These are phyloP conservation scores for Solanum hybrid DNA, from an alignment of 305 asterid species.

Conservation along the genomic window DNA sequence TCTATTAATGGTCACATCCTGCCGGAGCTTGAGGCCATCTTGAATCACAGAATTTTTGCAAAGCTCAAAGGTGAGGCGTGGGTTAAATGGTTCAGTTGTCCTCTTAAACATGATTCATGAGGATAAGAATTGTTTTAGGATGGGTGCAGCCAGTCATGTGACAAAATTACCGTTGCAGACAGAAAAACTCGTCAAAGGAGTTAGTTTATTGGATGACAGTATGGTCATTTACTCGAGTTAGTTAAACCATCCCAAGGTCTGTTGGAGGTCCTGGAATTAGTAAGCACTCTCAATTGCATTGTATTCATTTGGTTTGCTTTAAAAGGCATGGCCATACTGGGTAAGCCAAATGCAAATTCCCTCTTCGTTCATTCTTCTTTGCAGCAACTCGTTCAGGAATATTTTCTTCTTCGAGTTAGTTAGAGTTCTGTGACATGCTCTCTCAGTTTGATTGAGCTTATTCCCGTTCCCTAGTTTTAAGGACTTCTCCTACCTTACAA, in stretches of 20 bases:
- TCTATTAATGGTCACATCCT: neutral
- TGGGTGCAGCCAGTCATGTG: neutral
- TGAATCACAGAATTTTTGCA: neutral
- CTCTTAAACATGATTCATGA: neutral
- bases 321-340: neutral
- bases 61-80: neutral
- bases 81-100: neutral
- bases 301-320: neutral
- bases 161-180: neutral
- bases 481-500: neutral
- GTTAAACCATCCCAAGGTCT: neutral
- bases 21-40: neutral
- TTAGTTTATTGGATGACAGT: neutral
- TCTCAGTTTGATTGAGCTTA: neutral
- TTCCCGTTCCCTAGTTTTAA: neutral
- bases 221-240: neutral
- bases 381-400: neutral
- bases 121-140: neutral
- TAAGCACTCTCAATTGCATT: neutral
- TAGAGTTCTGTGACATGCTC: neutral
- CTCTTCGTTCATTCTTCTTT: neutral
- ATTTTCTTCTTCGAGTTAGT: neutral
- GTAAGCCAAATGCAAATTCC: neutral
- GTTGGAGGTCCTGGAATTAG: neutral
- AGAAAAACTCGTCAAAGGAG: neutral